These are phyloP conservation scores for Pichia kudriavzevii DNA, from an alignment of 1,139 yeast species.

Conservation along the genomic window DNA sequence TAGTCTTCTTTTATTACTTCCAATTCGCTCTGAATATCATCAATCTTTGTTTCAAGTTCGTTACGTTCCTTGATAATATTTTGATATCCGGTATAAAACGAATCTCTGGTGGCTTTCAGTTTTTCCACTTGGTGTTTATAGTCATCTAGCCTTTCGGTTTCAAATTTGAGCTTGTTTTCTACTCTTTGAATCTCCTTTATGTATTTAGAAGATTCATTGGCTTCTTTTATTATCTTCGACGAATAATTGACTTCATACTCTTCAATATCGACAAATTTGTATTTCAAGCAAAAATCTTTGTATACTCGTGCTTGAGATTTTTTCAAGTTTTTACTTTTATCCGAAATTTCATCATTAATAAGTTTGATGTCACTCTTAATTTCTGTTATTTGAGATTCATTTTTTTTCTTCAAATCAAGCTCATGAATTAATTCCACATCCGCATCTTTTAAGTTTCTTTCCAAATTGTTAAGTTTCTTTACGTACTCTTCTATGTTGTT, in stretches of 20 bases:
- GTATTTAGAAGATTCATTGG: constrained; percentile 58
- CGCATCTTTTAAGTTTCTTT: constrained; percentile 48
- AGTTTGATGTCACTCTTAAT: constrained; percentile 16
- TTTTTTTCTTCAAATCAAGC: constrained; percentile 22
- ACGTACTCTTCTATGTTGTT: constrained; percentile 46
- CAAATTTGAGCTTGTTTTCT: constrained; percentile 58
- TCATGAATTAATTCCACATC: constrained; percentile 51
- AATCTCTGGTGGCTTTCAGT: constrained; percentile 31
- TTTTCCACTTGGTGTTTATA: constrained; percentile 38
- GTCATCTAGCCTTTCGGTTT: constrained; percentile 47
- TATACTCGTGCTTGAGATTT: constrained; percentile 41
- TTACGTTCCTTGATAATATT: constrained; percentile 30
- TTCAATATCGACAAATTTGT: constrained; percentile 47
- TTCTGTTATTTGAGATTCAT: constrained; percentile 19
- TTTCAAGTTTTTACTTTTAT: constrained; percentile 30
- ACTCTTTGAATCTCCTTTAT: constrained; percentile 55
- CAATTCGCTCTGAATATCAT: constrained; percentile 42
- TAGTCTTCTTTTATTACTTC: constrained; percentile 39
- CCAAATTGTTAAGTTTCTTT: constrained; percentile 41
- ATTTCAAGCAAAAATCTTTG: constrained; percentile 43
- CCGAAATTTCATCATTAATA: too few relatives aligned
- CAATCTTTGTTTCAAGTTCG: constrained; percentile 34
- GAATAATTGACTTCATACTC: constrained; percentile 70
- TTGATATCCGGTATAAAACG: constrained; percentile 32
- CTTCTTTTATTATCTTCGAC: constrained; percentile 46